phyloP scores from a whole-genome alignment of 2,329 filamentous ascomycete genomes.

The Ophiostoma sp. region DNA sequence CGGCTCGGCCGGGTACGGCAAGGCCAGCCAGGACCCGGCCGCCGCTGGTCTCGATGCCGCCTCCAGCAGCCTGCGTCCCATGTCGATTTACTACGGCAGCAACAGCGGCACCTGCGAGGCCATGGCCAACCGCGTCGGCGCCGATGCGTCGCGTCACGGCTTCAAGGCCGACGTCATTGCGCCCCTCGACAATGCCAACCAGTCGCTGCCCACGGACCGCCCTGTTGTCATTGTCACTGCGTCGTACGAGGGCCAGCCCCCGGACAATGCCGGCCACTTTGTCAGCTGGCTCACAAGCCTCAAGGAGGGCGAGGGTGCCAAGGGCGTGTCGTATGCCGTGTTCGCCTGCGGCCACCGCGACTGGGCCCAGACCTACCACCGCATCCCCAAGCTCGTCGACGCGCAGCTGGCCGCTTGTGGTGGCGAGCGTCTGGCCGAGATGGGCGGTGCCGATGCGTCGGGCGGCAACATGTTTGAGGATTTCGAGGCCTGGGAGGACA shows the following conservation, averaged over 20 bases:
- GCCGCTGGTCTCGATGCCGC: neutral
- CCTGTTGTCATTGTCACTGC: constrained; percentile 64
- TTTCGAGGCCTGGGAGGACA: constrained; percentile 63
- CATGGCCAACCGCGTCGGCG: constrained; percentile 58
- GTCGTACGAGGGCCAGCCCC: constrained; percentile 66
- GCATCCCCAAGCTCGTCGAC: constrained; percentile 60
- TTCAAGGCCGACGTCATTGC: constrained; percentile 48
- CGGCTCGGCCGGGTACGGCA: neutral
- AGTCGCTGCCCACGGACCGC: constrained; percentile 53
- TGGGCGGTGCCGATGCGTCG: constrained; percentile 56
- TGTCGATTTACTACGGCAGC: constrained; percentile 68
- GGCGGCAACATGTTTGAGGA: constrained; percentile 62
- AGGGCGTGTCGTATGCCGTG: constrained; percentile 55
- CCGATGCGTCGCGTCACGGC: constrained; percentile 50
- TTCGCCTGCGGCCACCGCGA: constrained; percentile 57
- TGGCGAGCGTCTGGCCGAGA: constrained; percentile 41
- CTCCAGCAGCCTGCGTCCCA: constrained; percentile 35
- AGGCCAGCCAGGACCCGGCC: neutral
- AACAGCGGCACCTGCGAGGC: constrained; percentile 57
- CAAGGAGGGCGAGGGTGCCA: constrained; percentile 9
- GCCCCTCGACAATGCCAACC: constrained; percentile 56
- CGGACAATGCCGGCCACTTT: constrained; percentile 60
- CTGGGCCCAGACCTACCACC: constrained; percentile 60
- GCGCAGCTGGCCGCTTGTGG: constrained; percentile 47
- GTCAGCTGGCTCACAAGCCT: constrained; percentile 17